These are phyloP conservation scores for Penicillium hesseltinei DNA, from an alignment of 2,329 filamentous ascomycete genomes.

Conservation along the genomic window DNA sequence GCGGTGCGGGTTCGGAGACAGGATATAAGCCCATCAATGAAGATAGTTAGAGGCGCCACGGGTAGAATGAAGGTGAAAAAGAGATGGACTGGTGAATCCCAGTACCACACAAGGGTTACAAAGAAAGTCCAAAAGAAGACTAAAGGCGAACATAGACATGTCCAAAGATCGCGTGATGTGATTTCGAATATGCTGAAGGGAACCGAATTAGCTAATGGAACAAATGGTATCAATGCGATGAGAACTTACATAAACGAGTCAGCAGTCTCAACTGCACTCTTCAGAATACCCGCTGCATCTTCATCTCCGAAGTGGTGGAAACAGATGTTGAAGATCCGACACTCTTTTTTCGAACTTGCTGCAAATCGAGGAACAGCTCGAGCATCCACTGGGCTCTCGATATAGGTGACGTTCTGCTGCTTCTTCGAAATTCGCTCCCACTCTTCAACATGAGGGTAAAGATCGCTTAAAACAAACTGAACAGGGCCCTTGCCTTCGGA, in stretches of 20 bases:
- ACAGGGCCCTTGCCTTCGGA: slow-evolving; percentile 34
- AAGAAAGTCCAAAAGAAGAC: slow-evolving; percentile 33
- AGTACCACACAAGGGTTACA: slow-evolving; percentile 29
- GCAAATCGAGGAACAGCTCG: slow-evolving; percentile 39
- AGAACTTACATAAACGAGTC: slow-evolving; percentile 27
- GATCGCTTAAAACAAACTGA: slow-evolving; percentile 64
- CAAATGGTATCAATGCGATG: background rate
- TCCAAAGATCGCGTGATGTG: slow-evolving; percentile 13
- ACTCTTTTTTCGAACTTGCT: slow-evolving; percentile 51
- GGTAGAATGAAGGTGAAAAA: slow-evolving; percentile 67
- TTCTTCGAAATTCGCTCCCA: slow-evolving; percentile 56
- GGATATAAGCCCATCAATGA: slow-evolving; percentile 68
- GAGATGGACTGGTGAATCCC: slow-evolving; percentile 54
- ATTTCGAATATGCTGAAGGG: slow-evolving; percentile 17
- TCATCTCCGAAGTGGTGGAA: slow-evolving; percentile 75
- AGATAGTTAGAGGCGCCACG: slow-evolving; percentile 64
- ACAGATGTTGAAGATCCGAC: slow-evolving; percentile 69
- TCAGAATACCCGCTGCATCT: slow-evolving; percentile 60
- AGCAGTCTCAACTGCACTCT: slow-evolving; percentile 42
- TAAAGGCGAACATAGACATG: slow-evolving; percentile 25
- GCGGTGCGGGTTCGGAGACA: slow-evolving; percentile 65
- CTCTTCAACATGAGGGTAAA: slow-evolving; percentile 62
- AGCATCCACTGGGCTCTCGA: slow-evolving; percentile 64
- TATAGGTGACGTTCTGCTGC: slow-evolving; percentile 59
- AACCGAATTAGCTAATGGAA: background rate